A percentile compares a stretch with the other conserved stretches of the same genome.
Conservation (phyloP, 805 yeast genomes). For the Candida bentonensis region DNA sequence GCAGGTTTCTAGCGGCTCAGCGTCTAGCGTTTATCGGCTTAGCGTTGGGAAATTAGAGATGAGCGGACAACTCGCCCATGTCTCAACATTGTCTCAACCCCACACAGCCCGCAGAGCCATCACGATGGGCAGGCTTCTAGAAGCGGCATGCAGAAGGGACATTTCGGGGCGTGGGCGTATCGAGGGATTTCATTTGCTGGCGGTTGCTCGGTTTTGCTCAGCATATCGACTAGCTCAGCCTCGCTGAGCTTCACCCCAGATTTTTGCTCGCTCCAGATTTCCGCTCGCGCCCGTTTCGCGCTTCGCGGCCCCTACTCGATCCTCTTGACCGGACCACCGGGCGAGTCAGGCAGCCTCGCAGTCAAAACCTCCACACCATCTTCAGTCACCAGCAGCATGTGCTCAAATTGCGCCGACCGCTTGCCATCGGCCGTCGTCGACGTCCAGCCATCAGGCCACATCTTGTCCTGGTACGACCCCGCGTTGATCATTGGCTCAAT, state of each 20-base stretch:
- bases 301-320: neutral
- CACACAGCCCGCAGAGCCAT: no score
- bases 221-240: neutral
- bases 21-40: no score
- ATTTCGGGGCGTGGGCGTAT: no score
- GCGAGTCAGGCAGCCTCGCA: constrained; percentile 64
- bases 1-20: no score
- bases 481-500: constrained; percentile 93
- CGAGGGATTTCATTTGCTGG: no score
- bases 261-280: constrained; percentile 1
- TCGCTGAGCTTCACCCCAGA: neutral
- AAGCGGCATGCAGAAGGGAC: no score
- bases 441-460: constrained; percentile 99
- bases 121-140: no score
- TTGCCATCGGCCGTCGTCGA: constrained; percentile 82
- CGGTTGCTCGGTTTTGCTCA: neutral
- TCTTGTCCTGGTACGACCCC: constrained; percentile 65
- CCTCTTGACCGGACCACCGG: constrained; percentile 98
- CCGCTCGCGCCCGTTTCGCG: constrained; percentile 1
- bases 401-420: constrained; percentile 84
- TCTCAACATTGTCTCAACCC: no score
- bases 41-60: no score
- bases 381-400: constrained; percentile 83
- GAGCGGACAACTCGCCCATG: no score
- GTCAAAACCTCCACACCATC: constrained; percentile 84